phyloP scores from a whole-genome alignment of 495 filamentous ascomycete species.

The Neurospora sp. region DNA sequence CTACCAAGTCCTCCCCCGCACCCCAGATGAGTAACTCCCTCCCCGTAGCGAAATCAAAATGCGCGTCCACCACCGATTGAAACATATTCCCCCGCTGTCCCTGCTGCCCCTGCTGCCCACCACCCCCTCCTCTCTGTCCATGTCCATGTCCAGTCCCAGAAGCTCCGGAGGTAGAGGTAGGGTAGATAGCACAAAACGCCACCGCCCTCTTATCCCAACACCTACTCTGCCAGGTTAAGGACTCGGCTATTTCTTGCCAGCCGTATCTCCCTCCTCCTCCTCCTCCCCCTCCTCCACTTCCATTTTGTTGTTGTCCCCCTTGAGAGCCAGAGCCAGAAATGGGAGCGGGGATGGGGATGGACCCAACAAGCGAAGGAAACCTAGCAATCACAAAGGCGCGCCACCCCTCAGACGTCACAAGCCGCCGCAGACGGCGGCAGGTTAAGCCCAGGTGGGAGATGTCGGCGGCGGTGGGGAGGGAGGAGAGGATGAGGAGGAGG shows the following conservation, averaged over 20 bases:
- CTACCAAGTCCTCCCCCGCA: slow-evolving; percentile 34
- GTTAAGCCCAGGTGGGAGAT: slow-evolving; percentile 23
- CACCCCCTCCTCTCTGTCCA: background rate
- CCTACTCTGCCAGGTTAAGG: slow-evolving; percentile 31
- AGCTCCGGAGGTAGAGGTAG: background rate
- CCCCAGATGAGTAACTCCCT: slow-evolving; percentile 33
- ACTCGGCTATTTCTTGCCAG: slow-evolving; percentile 28
- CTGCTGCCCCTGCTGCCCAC: slow-evolving; percentile 6
- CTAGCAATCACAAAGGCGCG: slow-evolving; percentile 28
- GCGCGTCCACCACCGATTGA: slow-evolving; percentile 31
- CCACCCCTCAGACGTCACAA: slow-evolving; percentile 30
- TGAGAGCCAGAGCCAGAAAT: background rate
- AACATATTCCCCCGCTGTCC: slow-evolving; percentile 7
- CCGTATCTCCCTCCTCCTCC: slow-evolving; percentile 3
- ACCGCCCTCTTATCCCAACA: slow-evolving; percentile 34
- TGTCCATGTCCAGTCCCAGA: background rate
- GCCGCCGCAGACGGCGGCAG: slow-evolving; percentile 18
- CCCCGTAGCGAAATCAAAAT: slow-evolving; percentile 17
- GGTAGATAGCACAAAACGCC: slow-evolving; percentile 13
- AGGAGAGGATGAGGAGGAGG: slow-evolving; percentile 25
- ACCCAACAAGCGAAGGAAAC: slow-evolving; percentile 23
- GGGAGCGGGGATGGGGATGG: slow-evolving; percentile 4
- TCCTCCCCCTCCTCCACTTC: background rate
- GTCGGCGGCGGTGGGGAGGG: slow-evolving; percentile 29
- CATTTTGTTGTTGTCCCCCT: background rate